Percentiles rank a stretch among this genome's conserved stretches.
These are phyloP conservation scores for Penicillium sp. DNA, from an alignment of 2,329 filamentous ascomycete species.

Conservation along the genomic window DNA sequence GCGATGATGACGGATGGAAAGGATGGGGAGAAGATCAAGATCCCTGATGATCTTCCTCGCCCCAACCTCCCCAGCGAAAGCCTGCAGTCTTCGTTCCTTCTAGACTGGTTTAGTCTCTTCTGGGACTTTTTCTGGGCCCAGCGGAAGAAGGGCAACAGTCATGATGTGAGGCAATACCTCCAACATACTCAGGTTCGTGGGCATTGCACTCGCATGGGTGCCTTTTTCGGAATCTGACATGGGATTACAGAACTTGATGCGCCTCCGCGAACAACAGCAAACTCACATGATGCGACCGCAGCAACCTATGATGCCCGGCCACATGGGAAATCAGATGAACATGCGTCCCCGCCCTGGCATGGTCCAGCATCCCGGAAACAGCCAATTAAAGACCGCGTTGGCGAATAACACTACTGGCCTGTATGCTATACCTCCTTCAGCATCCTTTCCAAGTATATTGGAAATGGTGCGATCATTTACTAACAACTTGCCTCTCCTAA, in stretches of 20 bases:
- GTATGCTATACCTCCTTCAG: constrained; percentile 29
- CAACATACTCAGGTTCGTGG: constrained; percentile 71
- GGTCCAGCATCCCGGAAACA: constrained; percentile 28
- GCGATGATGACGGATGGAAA: constrained; percentile 81
- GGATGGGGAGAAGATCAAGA: constrained; percentile 71
- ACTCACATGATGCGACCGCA: constrained; percentile 70
- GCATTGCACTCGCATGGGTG: constrained; percentile 15
- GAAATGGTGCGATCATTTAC: not conserved
- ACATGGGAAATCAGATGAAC: constrained; percentile 52
- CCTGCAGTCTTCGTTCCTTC: constrained; percentile 77
- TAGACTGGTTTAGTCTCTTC: constrained; percentile 96
- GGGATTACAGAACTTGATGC: constrained; percentile 58
- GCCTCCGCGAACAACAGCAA: constrained; percentile 71
- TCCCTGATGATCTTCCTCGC: constrained; percentile 74
- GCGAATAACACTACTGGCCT: constrained; percentile 62
- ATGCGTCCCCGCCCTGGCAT: constrained; percentile 54
- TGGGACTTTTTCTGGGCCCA: constrained; percentile 93
- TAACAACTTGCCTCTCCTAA: not conserved
- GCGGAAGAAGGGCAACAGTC: constrained; percentile 65
- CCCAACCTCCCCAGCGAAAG: constrained; percentile 57
- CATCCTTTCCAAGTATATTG: not conserved
- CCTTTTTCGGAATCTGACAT: constrained; percentile 4
- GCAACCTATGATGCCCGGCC: constrained; percentile 60
- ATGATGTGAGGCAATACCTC: constrained; percentile 72
- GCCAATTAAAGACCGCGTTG: constrained; percentile 71